A percentile compares a stretch with the other conserved stretches of the same genome.
phyloP scores from a whole-genome alignment of 225 moss, liverwort and hornwort genomes.

The Marchantia paleacea region DNA sequence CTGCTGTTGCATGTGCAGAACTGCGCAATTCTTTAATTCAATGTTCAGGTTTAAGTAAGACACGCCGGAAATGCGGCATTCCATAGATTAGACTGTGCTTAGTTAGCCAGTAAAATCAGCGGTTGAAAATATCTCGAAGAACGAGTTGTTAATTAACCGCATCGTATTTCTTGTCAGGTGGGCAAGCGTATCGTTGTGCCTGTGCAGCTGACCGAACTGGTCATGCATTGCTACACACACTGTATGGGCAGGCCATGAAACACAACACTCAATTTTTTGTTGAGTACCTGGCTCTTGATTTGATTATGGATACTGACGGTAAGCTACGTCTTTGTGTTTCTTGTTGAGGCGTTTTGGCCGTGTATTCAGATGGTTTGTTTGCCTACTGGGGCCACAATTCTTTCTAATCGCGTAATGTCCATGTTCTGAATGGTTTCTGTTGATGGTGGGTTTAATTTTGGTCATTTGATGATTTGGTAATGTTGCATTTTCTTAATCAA shows the following conservation, averaged over 20 bases:
- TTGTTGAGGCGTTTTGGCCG: neutral
- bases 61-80: neutral
- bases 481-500: too few relatives aligned
- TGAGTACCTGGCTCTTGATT: constrained; percentile 86
- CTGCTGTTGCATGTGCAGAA: neutral
- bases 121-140: too few relatives aligned
- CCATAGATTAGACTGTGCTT: too few relatives aligned
- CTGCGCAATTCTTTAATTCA: too few relatives aligned
- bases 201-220: constrained; percentile 98
- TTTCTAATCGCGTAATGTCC: neutral
- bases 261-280: constrained; percentile 99
- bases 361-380: neutral
- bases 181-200: constrained; percentile 96
- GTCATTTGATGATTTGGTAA: too few relatives aligned
- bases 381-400: neutral
- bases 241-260: constrained; percentile 98
- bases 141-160: too few relatives aligned
- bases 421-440: neutral
- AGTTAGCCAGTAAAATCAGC: too few relatives aligned
- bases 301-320: constrained; percentile 88
- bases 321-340: neutral
- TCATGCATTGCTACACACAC: constrained; percentile 91
- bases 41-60: too few relatives aligned
- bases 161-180: constrained; percentile 42
- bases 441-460: neutral